Percentiles rank a stretch among this genome's conserved stretches.
phyloP scores from a whole-genome alignment of 805 yeast genomes.

The Metschnikowia orientalis region DNA sequence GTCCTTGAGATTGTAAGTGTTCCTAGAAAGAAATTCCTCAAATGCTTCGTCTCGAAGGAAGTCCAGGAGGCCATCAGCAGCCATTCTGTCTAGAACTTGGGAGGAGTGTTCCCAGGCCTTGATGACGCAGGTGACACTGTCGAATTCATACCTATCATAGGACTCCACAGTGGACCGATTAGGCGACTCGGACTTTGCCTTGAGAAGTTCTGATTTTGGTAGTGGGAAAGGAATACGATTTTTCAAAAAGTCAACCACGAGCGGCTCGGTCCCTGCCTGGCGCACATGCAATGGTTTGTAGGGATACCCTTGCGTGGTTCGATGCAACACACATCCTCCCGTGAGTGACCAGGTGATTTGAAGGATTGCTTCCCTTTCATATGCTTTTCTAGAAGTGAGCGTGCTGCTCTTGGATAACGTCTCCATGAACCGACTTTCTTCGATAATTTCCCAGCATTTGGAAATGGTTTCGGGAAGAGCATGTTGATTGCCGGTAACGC shows the following conservation, averaged over 20 bases:
- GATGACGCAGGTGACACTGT: conserved; percentile 12
- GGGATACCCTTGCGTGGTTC: conserved; percentile 21
- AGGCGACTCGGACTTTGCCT: too few species aligned
- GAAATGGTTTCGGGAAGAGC: conserved; percentile 14
- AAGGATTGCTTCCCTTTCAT: conserved; percentile 21
- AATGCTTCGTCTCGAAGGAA: conserved; percentile 7
- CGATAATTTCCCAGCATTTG: conserved; percentile 20
- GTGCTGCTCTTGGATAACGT: conserved; percentile 6
- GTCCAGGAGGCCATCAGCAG: too few species aligned
- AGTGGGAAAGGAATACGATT: neutral
- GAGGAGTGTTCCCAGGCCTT: conserved; percentile 14
- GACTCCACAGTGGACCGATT: neutral
- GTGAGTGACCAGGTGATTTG: conserved; percentile 25
- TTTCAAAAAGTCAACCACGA: conserved; percentile 1
- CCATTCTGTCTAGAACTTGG: conserved; percentile 11
- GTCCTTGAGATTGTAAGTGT: conserved; percentile 9
- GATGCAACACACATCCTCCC: conserved; percentile 13
- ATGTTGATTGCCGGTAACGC: conserved; percentile 10
- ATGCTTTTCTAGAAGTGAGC: conserved; percentile 17
- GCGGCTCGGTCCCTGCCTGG: neutral
- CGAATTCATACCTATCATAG: conserved; percentile 1
- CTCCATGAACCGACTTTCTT: conserved; percentile 19
- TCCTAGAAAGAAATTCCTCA: conserved; percentile 4
- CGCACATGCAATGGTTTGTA: conserved; percentile 13
- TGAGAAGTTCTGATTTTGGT: neutral